phyloP scores from a whole-genome alignment of 2,329 filamentous ascomycete genomes.

The Lomentospora prolificans region DNA sequence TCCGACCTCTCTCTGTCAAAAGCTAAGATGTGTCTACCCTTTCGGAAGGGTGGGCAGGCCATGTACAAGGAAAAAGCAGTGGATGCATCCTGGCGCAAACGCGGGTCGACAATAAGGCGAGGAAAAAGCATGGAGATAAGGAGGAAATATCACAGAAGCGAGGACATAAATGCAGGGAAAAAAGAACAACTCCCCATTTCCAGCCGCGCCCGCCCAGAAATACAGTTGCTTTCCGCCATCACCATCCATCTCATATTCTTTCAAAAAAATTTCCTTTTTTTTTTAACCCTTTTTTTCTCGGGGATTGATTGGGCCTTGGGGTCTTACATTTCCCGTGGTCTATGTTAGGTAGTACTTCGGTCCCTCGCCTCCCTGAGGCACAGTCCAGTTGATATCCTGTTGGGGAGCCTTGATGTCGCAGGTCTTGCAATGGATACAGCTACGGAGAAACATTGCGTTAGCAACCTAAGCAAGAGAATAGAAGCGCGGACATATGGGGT shows the following conservation, averaged over 20 bases:
- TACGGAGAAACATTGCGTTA: conserved; percentile 24
- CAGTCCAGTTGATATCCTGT: conserved; percentile 96
- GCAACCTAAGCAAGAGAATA: no score
- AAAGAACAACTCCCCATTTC: neutral
- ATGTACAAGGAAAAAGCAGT: no score
- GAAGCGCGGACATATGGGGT: no score
- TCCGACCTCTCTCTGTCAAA: no score
- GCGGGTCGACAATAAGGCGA: no score
- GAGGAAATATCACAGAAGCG: neutral
- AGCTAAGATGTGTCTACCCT: no score
- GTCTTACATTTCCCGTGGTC: neutral
- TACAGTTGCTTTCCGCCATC: no score
- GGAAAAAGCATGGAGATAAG: neutral
- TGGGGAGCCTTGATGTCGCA: conserved; percentile 97
- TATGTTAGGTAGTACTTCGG: conserved; percentile 64
- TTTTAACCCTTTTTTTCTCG: neutral
- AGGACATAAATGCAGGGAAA: neutral
- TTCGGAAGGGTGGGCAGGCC: no score
- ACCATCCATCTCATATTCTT: no score
- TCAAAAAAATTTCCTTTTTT: neutral
- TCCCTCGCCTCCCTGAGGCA: conserved; percentile 81
- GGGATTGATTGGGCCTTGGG: neutral
- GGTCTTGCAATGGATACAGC: conserved; percentile 98
- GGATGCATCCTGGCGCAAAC: no score
- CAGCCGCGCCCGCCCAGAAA: neutral